Evolutionary conservation across 306 rosid genomes (phyloP).

Genomic region (Luffa aegyptiaca): DNA sequence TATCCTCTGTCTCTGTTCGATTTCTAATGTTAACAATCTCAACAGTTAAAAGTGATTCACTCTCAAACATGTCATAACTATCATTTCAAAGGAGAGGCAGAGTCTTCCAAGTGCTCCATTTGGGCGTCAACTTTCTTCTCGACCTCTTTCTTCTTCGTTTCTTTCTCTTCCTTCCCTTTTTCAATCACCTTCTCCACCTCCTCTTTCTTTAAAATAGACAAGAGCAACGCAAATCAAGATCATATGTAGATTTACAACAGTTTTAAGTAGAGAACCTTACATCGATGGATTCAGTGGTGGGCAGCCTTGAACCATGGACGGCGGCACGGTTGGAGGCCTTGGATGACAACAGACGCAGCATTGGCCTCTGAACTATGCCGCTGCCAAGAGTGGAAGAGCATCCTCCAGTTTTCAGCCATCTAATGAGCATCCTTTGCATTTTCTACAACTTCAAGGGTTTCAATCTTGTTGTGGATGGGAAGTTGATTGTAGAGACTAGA

Average conservation of each 20-base stretch:
- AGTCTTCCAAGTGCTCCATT: background rate
- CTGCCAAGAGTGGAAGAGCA: background rate
- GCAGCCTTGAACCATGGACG: slow-evolving; percentile 19
- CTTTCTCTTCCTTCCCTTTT: background rate
- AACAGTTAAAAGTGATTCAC: too few relatives aligned
- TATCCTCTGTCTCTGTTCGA: background rate
- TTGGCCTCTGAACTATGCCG: background rate
- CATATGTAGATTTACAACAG: too few relatives aligned
- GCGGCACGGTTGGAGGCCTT: slow-evolving; percentile 20
- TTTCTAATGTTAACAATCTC: background rate
- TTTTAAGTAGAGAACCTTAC: slow-evolving; percentile 3
- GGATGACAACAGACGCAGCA: slow-evolving; percentile 4
- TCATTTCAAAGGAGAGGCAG: background rate
- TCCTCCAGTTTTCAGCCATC: background rate
- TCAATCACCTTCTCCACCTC: background rate
- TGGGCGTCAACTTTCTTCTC: background rate
- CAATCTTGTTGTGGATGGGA: too few relatives aligned
- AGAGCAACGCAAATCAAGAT: background rate
- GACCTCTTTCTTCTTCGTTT: too few relatives aligned
- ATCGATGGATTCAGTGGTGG: slow-evolving; percentile 7
- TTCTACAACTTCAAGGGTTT: too few relatives aligned
- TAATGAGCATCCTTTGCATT: background rate
- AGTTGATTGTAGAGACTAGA: too few relatives aligned
- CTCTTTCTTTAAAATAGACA: background rate
- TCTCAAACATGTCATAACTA: background rate